These are phyloP conservation scores for Neospora caninum DNA, from an alignment of 169 alveolate genomes.

Conservation along the genomic window DNA sequence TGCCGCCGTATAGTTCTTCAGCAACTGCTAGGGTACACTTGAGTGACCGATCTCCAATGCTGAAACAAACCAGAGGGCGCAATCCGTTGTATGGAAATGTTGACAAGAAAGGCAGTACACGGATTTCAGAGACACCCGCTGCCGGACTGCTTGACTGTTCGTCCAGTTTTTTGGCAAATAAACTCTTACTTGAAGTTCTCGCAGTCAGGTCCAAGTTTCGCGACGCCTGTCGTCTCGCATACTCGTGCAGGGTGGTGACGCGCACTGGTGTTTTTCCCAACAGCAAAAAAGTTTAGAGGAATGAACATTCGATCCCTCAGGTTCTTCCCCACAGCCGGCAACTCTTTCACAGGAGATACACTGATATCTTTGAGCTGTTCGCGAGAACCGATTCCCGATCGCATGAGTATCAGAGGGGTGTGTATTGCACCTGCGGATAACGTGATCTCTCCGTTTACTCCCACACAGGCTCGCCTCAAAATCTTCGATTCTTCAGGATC, in stretches of 20 bases:
- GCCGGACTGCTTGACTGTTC: background rate
- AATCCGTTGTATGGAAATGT: background rate
- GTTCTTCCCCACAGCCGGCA: conserved; percentile 72
- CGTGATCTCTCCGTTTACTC: conserved; percentile 69
- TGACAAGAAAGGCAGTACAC: background rate
- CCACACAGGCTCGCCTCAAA: conserved; percentile 68
- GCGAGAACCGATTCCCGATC: conserved; percentile 74
- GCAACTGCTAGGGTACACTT: conserved; percentile 39
- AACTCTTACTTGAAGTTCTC: conserved; percentile 22
- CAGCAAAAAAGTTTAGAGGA: conserved; percentile 69
- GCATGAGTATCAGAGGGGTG: conserved; percentile 70
- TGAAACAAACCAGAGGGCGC: background rate
- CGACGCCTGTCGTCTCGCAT: conserved; percentile 28
- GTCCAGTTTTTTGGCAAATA: background rate
- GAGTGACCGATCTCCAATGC: conserved; percentile 41
- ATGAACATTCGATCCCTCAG: conserved; percentile 70
- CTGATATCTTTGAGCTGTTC: conserved; percentile 47
- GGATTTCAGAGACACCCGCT: background rate
- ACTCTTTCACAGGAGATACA: background rate
- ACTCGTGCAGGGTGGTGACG: conserved; percentile 59
- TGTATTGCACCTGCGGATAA: conserved; percentile 75
- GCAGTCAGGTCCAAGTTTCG: conserved; percentile 48
- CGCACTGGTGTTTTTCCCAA: conserved; percentile 24
- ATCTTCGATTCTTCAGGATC: background rate
- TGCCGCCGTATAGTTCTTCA: conserved; percentile 70